Percentiles rank a stretch among this genome's conserved stretches.
Evolutionary conservation across 2,329 filamentous ascomycete species (phyloP).

Genomic region (Metarhizium sp.): DNA sequence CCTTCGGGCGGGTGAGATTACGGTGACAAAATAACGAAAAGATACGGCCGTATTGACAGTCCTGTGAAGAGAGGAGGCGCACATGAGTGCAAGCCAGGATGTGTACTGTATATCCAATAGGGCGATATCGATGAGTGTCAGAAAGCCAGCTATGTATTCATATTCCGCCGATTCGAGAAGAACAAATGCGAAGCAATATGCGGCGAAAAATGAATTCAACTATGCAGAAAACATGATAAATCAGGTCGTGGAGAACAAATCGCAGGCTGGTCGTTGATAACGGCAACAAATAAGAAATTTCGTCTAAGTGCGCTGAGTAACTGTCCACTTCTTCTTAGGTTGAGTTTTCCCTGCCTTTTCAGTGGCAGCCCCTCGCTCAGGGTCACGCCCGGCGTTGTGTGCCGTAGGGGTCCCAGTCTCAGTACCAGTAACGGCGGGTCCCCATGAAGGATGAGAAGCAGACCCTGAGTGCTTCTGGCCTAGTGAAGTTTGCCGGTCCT

Average conservation of each 20-base stretch:
- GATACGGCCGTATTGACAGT: not conserved
- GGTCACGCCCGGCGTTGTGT: constrained; percentile 3
- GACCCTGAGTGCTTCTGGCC: constrained; percentile 30
- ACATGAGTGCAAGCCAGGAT: not conserved
- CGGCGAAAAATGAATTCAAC: not conserved
- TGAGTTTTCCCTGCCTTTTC: constrained; percentile 17
- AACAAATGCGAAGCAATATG: not conserved
- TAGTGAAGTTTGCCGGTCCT: constrained; percentile 39
- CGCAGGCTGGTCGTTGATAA: not conserved
- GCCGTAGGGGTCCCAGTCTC: constrained; percentile 15
- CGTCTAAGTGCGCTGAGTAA: constrained; percentile 30
- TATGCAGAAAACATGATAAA: not conserved
- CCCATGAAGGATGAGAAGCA: constrained; percentile 25
- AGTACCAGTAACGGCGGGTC: constrained; percentile 17
- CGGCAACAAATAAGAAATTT: not conserved
- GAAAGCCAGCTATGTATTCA: not conserved
- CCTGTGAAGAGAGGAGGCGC: not conserved
- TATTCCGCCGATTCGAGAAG: not conserved
- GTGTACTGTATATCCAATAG: not conserved
- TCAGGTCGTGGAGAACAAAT: not conserved
- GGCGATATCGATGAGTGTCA: not conserved
- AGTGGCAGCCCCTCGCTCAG: constrained; percentile 4
- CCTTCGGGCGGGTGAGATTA: not conserved
- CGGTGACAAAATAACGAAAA: not conserved
- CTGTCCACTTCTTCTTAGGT: constrained; percentile 39